These are phyloP conservation scores for Heimioporus sp. DNA, from an alignment of 768 basidiomycete species.

Conservation along the genomic window DNA sequence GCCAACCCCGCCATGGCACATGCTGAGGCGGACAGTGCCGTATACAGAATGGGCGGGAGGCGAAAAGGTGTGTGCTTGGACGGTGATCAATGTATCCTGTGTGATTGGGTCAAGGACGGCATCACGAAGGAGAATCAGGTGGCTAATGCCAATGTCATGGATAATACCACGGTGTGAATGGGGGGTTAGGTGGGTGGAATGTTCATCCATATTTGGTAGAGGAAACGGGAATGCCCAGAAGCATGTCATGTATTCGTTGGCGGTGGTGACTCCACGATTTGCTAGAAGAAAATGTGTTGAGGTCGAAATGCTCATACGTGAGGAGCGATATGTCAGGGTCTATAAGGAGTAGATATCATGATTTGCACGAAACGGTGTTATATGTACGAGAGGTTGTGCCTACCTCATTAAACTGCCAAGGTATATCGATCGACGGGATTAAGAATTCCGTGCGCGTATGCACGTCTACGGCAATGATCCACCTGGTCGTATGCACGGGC, in stretches of 20 bases:
- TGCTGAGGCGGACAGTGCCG: constrained; percentile 9
- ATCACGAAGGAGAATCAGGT: constrained; percentile 11
- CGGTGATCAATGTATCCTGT: constrained; percentile 8
- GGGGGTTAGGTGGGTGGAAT: background rate
- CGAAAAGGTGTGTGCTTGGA: background rate
- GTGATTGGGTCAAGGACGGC: constrained; percentile 4
- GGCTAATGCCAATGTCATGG: background rate
- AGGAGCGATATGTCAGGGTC: too few species aligned
- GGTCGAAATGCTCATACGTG: constrained; percentile 13
- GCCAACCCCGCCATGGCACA: background rate
- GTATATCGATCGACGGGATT: too few species aligned
- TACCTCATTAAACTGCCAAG: too few species aligned
- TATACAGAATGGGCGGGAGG: background rate
- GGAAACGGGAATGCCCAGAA: constrained; percentile 15
- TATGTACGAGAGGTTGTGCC: too few species aligned
- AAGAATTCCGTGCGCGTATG: too few species aligned
- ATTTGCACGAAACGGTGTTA: too few species aligned
- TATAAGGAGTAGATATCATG: too few species aligned
- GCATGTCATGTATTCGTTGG: background rate
- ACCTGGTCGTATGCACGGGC: too few species aligned
- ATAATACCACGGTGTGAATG: constrained; percentile 13
- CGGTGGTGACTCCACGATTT: background rate
- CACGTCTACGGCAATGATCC: too few species aligned
- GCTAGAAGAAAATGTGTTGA: constrained; percentile 20
- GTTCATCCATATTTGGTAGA: background rate